Evolutionary conservation across 306 rosid genomes (phyloP), one percentile per base, ranked within the genome.

Genomic region (Prunus campanulata): DNA sequence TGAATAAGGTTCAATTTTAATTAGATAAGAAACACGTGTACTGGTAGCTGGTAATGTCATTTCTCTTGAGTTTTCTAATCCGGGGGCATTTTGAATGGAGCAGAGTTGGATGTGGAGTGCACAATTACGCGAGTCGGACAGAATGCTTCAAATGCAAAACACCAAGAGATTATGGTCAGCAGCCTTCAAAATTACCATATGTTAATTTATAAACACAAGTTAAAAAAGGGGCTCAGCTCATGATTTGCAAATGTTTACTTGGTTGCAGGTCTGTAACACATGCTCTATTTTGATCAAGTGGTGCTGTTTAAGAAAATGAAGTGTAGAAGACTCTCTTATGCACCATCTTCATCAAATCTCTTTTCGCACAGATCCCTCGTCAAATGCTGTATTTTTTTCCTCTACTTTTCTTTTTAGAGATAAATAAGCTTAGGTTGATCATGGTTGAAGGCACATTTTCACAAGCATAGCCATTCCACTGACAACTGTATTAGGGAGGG

Each of bases 31-130:
- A 39, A 39, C 44, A 6, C 7, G 44, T 39, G 44, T 6, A 39
- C 9, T 39, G 44, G 44, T 39, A 39, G 44, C 44, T 56, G 11
- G 29, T 5, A 20, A 9, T 24, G 44, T 10, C 12, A 44, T 67
- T 39, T 66, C 2, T 32, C 57, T 18, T 66, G 22, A 56, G 57
- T 76, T 76, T 59, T 29, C 77, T 73, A 59, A 63, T 73, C 8
- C 47, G 51, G 48, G 13, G 24, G 60, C 22, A 65, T 57, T 79
- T 24, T 79, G 24, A 42, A 68, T 84, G 69, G 19, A 9, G 71
- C 88, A 96, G 98, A 79, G 63, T 39, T 67, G 98, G 93, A 76
- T 96, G 99, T 78, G 98, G 96, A 83, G 80, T 84, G 57, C 99
- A 92, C 82, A 96, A 96, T 74, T 96, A 92, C 50, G 99, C 99